Evolutionary conservation across 331 rosid genomes (phyloP), one percentile per base, ranked within the genome.

Genomic region (Malus hybrid): DNA sequence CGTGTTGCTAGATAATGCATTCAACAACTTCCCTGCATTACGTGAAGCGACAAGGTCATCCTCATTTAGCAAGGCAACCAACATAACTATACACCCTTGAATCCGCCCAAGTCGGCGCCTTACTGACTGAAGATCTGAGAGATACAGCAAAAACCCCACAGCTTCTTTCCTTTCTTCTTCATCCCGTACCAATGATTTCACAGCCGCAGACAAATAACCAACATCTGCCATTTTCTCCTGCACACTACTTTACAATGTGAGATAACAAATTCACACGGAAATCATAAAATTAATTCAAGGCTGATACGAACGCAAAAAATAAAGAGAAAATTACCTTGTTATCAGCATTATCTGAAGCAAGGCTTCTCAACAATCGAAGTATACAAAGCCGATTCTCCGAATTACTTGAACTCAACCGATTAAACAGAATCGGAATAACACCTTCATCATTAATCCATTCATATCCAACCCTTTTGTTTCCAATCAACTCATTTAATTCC

Each of bases 21-120:
- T 78, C 86, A 93, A 81, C 81, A 93, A 79, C 84, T 87, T 87
- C 56, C 89, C 85, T 0, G 98, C 97, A 55, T 81, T 80, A 61
- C 6, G 63, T 26, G 97, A 88, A 67, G 98, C 97, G 70, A 85
- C 83, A 1, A 71, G 76, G 66, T 91, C 98, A 63, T 89, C 93
- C 22, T 86, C 93, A 77, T 86, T 91, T 57, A 89, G 89, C 74
- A 88, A 87, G 24, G 97, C 80, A 74, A 91, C 93, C 75, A 93
- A 81, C 96, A 93, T 84, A 57, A 93, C 91, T 62, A 93, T 89
- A 53, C 98, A 93, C n/a, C 97, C 97, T 77, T 89, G 91, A 79
- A 93, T 88, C 70, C 97, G 83, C 71, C 98, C 98, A 36, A 93
- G 81, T 28, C 85, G 85, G 64, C 91, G 82, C 60, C 90, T 83